Evolutionary conservation across 345 rosid genomes (phyloP), one percentile per base, ranked within the genome.

Genomic region (Triadica sebifera): DNA sequence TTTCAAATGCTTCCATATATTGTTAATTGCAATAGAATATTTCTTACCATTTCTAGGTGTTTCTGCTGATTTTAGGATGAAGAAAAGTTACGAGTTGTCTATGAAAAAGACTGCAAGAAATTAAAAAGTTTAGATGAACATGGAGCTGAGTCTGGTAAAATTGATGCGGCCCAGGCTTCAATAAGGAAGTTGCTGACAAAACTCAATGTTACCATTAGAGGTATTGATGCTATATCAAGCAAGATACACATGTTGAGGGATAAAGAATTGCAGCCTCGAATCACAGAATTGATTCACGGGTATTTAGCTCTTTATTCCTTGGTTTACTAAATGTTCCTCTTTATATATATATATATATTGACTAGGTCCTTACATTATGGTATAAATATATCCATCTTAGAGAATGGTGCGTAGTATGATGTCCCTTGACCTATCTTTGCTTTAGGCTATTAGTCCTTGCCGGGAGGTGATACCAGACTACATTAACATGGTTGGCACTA

Each of bases 241-340:
- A 83, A 92, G 87, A 94, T 94, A 84, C 92, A 91, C 79, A 86
- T 81, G 81, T 72, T 94, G 68, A 87, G 98, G 83, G 98, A 94
- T 37, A 93, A 94, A 87, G 95, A 91, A 79, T 75, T 92, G 78
- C 89, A 78, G 81, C 98, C 98, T 15, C 97, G 87, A 34, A 91
- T 94, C 71, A 81, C 84, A 24, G 89, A 89, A 73, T 74, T 94
- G 77, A 86, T 94, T 83, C 87, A 83, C 41, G 93, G 98, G 98
- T 92, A 89, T 45, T 64, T 75, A 69, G 56, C 73, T 24, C 55
- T 65, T 65, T n/a, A 20, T 50, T 69, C 37, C 52, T 55, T 45
- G 6, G 17, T 39, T 24, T 49, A 10, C 41, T 52, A 24, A 15
- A 22, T 66, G 9, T 64, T 51, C 19, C 15, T 51, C 15, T 51